Conservation (phyloP, 2,329 filamentous ascomycete species). For the Scytalidium lignicola region DNA sequence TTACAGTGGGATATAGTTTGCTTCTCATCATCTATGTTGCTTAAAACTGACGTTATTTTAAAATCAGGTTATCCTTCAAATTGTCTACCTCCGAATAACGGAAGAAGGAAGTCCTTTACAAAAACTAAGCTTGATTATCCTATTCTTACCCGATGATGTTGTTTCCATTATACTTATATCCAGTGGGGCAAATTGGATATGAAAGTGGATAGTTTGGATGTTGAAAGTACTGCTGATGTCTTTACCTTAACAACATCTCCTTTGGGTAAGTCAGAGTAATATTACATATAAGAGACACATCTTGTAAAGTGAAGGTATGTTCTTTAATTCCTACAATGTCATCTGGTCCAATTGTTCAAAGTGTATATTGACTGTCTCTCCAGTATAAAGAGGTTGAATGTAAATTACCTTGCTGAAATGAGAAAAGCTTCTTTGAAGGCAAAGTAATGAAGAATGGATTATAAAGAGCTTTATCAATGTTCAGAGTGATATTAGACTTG, state of each 20-base stretch:
- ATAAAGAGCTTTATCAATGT: neutral
- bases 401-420: neutral
- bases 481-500: neutral
- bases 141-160: neutral
- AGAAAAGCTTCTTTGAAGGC: neutral
- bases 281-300: neutral
- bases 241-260: neutral
- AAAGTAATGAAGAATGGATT: neutral
- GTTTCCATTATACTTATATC: neutral
- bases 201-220: neutral
- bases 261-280: neutral
- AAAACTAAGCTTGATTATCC: neutral
- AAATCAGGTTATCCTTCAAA: too few species aligned
- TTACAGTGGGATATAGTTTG: too few species aligned
- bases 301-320: neutral
- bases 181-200: neutral
- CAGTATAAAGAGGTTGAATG: neutral
- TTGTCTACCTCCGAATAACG: too few species aligned
- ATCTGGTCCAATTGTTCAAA: neutral
- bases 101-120: too few species aligned
- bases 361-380: neutral
- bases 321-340: neutral
- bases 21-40: too few species aligned
- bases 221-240: neutral
- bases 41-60: too few species aligned